Evolutionary conservation across 2,329 filamentous ascomycete species (phyloP).

Genomic region (Cryphonectria parasitica): DNA sequence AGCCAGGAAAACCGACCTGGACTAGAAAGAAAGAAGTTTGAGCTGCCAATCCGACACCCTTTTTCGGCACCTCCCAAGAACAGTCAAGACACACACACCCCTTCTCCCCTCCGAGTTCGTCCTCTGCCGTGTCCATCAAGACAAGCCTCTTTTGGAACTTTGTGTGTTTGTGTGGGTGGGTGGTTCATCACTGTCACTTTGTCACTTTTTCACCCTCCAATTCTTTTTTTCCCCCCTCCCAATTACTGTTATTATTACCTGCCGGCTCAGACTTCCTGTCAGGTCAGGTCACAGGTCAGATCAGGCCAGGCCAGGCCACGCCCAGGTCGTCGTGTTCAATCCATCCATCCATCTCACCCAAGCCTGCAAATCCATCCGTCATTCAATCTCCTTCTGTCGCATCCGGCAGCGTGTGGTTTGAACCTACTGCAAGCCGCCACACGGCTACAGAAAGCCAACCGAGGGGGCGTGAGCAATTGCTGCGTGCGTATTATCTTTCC

Average conservation of each 20-base stretch:
- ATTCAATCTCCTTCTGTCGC: conserved; percentile 1
- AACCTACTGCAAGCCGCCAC: background rate
- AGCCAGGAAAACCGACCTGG: background rate
- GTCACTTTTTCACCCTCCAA: background rate
- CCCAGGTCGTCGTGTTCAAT: background rate
- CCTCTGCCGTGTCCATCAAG: background rate
- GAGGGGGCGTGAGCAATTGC: conserved; percentile 8
- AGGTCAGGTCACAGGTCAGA: conserved; percentile 8
- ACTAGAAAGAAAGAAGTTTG: background rate
- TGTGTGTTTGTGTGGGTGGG: background rate
- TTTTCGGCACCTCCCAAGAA: background rate
- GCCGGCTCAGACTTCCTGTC: conserved; percentile 6
- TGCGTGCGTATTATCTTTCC: conserved; percentile 7
- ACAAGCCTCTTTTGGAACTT: background rate
- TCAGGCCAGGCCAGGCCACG: conserved; percentile 1
- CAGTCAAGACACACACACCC: background rate
- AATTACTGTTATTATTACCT: background rate
- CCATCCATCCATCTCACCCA: background rate
- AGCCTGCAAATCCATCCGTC: background rate
- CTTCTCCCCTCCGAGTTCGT: background rate
- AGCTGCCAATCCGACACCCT: conserved; percentile 3
- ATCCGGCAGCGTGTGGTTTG: conserved; percentile 1
- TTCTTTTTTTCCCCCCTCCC: background rate
- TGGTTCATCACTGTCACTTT: background rate
- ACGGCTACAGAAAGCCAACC: conserved; percentile 6